Percentiles rank a stretch among this genome's conserved stretches.
Conservation (phyloP, 768 basidiomycete genomes). For the Lenzites betulinus region DNA sequence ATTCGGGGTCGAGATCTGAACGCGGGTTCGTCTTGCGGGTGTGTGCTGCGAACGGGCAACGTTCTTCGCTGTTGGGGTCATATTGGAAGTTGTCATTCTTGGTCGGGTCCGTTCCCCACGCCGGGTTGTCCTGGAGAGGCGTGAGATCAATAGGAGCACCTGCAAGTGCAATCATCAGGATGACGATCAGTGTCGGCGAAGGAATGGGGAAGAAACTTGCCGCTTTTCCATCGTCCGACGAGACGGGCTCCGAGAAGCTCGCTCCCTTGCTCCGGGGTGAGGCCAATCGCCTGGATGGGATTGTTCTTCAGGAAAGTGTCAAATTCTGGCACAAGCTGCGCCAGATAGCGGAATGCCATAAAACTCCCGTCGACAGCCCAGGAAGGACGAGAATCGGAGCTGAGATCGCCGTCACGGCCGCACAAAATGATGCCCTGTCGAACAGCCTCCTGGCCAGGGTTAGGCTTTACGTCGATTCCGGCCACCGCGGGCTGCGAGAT, state of each 20-base stretch:
- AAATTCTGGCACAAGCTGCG: conserved; percentile 40
- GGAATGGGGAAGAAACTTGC: not conserved
- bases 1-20: conserved; percentile 20
- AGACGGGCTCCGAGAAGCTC: conserved; percentile 36
- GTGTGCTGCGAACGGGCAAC: conserved; percentile 35
- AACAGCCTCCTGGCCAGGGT: conserved; percentile 29
- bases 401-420: conserved; percentile 22
- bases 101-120: conserved; percentile 27
- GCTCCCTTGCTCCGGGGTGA: conserved; percentile 24
- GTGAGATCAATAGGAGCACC: conserved; percentile 34
- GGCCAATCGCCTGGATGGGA: conserved; percentile 18
- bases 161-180: not conserved
- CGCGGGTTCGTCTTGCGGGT: conserved; percentile 34
- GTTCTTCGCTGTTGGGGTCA: conserved; percentile 22
- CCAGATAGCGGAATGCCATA: conserved; percentile 34
- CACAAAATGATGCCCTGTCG: conserved; percentile 31
- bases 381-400: conserved; percentile 28
- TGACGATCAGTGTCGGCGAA: too few relatives aligned
- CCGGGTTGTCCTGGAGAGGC: conserved; percentile 29
- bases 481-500: conserved; percentile 33
- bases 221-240: conserved; percentile 39
- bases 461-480: conserved; percentile 27
- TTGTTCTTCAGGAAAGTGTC: conserved; percentile 30
- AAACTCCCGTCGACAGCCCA: conserved; percentile 36
- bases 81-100: conserved; percentile 35